These are phyloP conservation scores for Fraxinus angustifolia DNA, from an alignment of 305 asterid genomes.

Conservation along the genomic window DNA sequence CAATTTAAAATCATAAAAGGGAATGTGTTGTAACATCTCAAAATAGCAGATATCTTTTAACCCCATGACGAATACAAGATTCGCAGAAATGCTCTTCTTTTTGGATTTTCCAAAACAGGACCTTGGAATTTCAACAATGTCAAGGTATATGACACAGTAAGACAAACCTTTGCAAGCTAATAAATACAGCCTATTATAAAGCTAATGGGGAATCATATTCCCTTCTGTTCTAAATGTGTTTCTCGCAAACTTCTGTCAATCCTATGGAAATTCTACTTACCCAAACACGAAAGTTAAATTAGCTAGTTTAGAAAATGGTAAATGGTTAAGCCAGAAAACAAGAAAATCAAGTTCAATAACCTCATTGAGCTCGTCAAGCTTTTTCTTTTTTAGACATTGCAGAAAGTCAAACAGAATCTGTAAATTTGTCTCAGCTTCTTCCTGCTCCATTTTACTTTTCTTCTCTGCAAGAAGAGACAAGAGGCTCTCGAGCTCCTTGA, in stretches of 20 bases:
- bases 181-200: slow-evolving; percentile 1
- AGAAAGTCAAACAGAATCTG: slow-evolving; percentile 74
- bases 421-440: slow-evolving; percentile 83
- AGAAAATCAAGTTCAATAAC: slow-evolving; percentile 39
- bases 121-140: neutral
- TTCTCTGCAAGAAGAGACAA: slow-evolving; percentile 68
- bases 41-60: slow-evolving; percentile 10
- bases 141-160: neutral
- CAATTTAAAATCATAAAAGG: neutral
- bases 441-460: slow-evolving; percentile 91
- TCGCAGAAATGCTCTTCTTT: neutral
- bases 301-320: neutral
- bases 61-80: neutral
- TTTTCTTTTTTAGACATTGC: slow-evolving; percentile 65
- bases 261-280: neutral
- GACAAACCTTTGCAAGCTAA: neutral
- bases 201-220: neutral
- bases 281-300: slow-evolving; percentile 3
- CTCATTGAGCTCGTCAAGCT: slow-evolving; percentile 84
- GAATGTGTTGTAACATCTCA: neutral
- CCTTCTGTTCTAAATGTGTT: slow-evolving; percentile 3
- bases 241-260: neutral
- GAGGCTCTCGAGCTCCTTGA: slow-evolving; percentile 73
- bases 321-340: slow-evolving; percentile 12
- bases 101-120: neutral